Base-by-base conservation (phyloP, 192 early-diverging fungal genomes). In the Coemansia sp. region DNA sequence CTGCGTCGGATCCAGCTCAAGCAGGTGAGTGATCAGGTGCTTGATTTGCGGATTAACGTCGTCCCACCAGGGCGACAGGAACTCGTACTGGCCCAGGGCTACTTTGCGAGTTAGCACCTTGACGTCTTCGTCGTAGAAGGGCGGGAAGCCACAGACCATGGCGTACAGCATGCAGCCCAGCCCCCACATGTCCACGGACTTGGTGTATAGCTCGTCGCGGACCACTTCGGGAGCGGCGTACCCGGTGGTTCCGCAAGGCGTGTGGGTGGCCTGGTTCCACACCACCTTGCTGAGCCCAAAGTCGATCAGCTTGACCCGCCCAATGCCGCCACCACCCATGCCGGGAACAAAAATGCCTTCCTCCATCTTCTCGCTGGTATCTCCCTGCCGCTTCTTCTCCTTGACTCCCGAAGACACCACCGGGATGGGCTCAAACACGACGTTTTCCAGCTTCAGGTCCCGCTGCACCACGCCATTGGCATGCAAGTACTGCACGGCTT, bases 191-290 rank as follows among this genome's bases (percentile, higher is more conserved):
- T 92, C 90, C 16, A 92, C 90, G 11, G 84, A 81, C 65, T 88
- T 90, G 38, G 85, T 87, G 53, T 92, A 92, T 33, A 82, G 72
- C 65, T 89, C 81, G 72, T 87, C 85, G 58, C 80, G 85, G 33
- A 96, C 81, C 54, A 96, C 91, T 72, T 96, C 94, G 20, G 94
- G 94, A 1, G 94, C 94, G 5, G 92, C 91, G 53, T 96, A 96
- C 19, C 91, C 91, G 5, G 93, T 86, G 13, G 94, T 96, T 6
- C 93, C 93, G 52, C 92, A 94, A 8, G 94, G 94, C 31, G 94
- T 96, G 72, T 83, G 83, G 6, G 92, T 92, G 5, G 84, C 79
- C 58, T 89, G 83, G 55, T 91, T 82, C 84, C 88, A 89, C 6
- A 92, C 83, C 6, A 92, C 84, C 68, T 93, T 93, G 43, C 90